phyloP scores from a whole-genome alignment of 2,329 filamentous ascomycete species.

The Sporothrix humicola region DNA sequence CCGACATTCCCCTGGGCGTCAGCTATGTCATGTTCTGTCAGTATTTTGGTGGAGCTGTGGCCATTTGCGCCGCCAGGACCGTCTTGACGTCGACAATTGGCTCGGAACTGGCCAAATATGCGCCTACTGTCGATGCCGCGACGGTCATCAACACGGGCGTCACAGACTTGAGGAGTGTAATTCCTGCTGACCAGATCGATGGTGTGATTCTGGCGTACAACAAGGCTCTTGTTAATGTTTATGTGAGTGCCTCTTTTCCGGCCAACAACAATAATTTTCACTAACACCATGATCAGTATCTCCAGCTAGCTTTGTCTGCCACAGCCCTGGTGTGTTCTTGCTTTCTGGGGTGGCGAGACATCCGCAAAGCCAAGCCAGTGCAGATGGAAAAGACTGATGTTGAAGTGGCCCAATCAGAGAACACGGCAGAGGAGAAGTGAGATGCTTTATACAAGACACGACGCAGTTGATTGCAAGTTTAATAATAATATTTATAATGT shows the following conservation, averaged over 20 bases:
- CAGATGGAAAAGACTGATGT: background rate
- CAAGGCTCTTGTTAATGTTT: conserved; percentile 29
- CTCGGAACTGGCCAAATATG: conserved; percentile 53
- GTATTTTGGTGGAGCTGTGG: conserved; percentile 68
- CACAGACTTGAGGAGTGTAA: conserved; percentile 30
- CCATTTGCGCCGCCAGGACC: conserved; percentile 68
- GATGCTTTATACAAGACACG: too few species aligned
- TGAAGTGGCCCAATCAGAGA: background rate
- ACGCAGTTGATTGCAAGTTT: background rate
- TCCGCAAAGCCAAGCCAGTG: conserved; percentile 24
- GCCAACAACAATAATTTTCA: background rate
- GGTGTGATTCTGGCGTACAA: conserved; percentile 34
- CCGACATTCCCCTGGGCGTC: conserved; percentile 57
- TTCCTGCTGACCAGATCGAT: conserved; percentile 11
- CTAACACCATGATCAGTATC: conserved; percentile 21
- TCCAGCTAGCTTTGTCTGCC: conserved; percentile 33
- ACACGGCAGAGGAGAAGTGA: background rate
- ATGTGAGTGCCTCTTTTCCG: conserved; percentile 5
- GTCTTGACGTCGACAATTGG: conserved; percentile 70
- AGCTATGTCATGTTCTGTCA: conserved; percentile 66
- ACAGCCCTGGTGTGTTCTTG: conserved; percentile 25
- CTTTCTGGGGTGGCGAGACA: conserved; percentile 35
- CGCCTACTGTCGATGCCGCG: conserved; percentile 53
- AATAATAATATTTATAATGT: background rate
- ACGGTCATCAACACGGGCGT: conserved; percentile 60